Base-by-base conservation (phyloP, 352 stramenopile genomes). In the Pythium brassicae region DNA sequence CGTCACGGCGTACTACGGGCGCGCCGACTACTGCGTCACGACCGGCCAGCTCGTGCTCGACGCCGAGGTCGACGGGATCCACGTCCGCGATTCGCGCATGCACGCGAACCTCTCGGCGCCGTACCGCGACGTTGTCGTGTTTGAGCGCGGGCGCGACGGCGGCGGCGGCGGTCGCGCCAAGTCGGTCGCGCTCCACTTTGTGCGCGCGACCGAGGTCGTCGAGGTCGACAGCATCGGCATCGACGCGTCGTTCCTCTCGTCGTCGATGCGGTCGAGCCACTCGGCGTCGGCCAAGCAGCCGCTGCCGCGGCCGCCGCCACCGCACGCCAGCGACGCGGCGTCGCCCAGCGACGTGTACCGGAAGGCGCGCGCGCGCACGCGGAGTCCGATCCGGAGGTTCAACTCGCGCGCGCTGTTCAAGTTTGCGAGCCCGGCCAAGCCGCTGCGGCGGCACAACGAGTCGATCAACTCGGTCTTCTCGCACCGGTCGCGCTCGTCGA, bases 111-210 rank as follows among this genome's bases (percentile, higher is more conserved):
- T 87, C 43, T 86, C 81, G 2, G 39, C 56, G 9, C 76, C 73
- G 7, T 91, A 91, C 58, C 81, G 83, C 1, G 77, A 93, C 50
- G 78, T 91, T 3, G 62, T 93, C 6, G 75, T 89, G 10, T 91
- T 93, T 53, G 71, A 84, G 40, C 74, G 65, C 50, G 61, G 58
- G 53, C 63, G 72, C 15, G 44, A 85, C 43, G 65, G 60, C 2
- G 32, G 32, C 8, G 14, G 60, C 2, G 32, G 32, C 8, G 14
- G 60, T 2, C 53, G 68, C n/a, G 59, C 71, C 22, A 66, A 73
- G 7, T 84, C 79, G 5, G 74, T 92, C n/a, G 78, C 78, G 4
- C 68, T 92, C 23, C 74, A 80, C 42, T 74, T 91, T 51, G 59
- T 71, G 0, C 69, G 78, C 29, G 71, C 74, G 62, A 86, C 52